Base-by-base conservation (phyloP, 352 stramenopile species). In the Elongisporangium undulatum region DNA sequence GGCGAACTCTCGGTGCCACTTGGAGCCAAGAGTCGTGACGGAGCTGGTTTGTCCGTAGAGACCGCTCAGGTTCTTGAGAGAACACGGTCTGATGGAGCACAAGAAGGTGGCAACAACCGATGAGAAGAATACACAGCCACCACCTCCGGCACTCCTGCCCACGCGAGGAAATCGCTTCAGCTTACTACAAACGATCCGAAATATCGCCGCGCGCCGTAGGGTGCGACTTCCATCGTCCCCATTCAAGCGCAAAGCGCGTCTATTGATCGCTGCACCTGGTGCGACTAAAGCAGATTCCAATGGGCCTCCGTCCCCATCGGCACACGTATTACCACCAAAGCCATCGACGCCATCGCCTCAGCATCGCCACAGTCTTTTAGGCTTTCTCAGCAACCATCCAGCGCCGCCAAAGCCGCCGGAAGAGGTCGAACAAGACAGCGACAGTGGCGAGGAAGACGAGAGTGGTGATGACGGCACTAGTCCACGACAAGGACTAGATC, bases 401-500 rank as follows among this genome's bases (percentile, higher is more conserved):
- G 34, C 34, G 34, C 34, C 34, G 12, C 34, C 34, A 45, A 45
- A 45, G 34, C 34, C 34, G 34, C 34, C 34, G n/a, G 20, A 51
- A 3, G 45, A 59, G 24, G 51, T 50, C 49, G 34, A 56, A 34
- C 10, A 19, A 45, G 54, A 38, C 20, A 29, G 26, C 34, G 34
- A 45, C 0, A 45, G 34, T 45, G 34, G 13, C 34, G 34, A 49
- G 16, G 20, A 22, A 53, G 19, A 50, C 19, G 45, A 59, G 22
- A 58, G 50, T 26, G 17, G 16, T 26, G 19, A 5, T 41, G 12
- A 13, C 3, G 13, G 10, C 13, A 21, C 48, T 57, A 56, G 12
- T 58, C 52, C 22, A 52, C 21, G 3, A 66, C 55, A 52, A 66
- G 64, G 52, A 66, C 13, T 53, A 26, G 13, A 62, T n/a, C 22